These are phyloP conservation scores for Hypholoma fasciculare DNA, from an alignment of 768 basidiomycete species.

Conservation along the genomic window DNA sequence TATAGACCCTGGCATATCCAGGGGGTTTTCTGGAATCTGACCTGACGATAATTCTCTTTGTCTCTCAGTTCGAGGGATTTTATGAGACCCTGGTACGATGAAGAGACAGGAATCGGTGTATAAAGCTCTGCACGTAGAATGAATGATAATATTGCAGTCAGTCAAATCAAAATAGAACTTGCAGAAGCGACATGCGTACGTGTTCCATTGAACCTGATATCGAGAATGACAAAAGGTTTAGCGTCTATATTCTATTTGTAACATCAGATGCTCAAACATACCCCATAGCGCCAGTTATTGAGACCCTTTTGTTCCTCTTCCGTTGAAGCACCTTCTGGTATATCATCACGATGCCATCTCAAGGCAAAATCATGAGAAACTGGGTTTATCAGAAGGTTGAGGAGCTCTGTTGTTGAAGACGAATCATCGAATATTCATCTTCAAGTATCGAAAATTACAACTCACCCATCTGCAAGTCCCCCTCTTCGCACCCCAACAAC, in stretches of 20 bases:
- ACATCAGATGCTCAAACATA: conserved; percentile 28
- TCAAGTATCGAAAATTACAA: neutral
- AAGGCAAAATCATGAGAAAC: conserved; percentile 63
- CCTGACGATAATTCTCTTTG: conserved; percentile 59
- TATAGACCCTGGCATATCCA: conserved; percentile 71
- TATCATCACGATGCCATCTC: conserved; percentile 81
- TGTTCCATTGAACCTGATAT: conserved; percentile 76
- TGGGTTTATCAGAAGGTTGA: conserved; percentile 78
- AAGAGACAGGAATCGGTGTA: conserved; percentile 70
- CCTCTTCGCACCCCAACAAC: conserved; percentile 56
- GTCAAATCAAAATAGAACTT: neutral
- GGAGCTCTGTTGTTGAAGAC: conserved; percentile 49
- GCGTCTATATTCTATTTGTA: neutral
- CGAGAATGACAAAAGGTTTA: neutral
- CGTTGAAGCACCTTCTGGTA: conserved; percentile 52
- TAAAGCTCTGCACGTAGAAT: conserved; percentile 47
- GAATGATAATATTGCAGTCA: neutral
- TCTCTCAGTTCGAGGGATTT: conserved; percentile 48
- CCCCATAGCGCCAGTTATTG: conserved; percentile 62
- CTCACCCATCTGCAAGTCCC: conserved; percentile 72
- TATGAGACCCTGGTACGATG: conserved; percentile 72
- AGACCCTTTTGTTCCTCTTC: conserved; percentile 65
- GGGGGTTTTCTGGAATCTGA: conserved; percentile 52
- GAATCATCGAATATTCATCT: neutral
- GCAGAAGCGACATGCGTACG: conserved; percentile 41